Evolutionary conservation across 129 eudicot genomes (phyloP).

Genomic region (Calendula officinalis): DNA sequence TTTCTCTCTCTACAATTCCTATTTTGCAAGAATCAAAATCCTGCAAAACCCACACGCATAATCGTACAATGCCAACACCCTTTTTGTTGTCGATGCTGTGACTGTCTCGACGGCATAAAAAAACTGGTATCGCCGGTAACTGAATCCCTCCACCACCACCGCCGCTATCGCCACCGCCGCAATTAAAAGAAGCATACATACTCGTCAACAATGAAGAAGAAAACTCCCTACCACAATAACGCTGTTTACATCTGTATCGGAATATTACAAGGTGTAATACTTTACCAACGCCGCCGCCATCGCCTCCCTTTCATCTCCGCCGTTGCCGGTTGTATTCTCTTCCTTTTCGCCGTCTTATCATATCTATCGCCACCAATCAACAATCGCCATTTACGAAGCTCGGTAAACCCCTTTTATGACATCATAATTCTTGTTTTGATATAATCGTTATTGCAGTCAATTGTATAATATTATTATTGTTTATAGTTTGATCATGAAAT

Average conservation of each 20-base stretch:
- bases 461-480: slow-evolving; percentile 7
- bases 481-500: slow-evolving; percentile 31
- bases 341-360: slow-evolving; percentile 46
- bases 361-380: slow-evolving; percentile 56
- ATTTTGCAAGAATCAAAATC: slow-evolving; percentile 16
- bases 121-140: not conserved
- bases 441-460: not conserved
- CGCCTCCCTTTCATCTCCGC: slow-evolving; percentile 47
- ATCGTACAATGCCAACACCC: slow-evolving; percentile 9
- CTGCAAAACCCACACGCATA: slow-evolving; percentile 18
- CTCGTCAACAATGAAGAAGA: slow-evolving; percentile 39
- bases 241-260: slow-evolving; percentile 28
- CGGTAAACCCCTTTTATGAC: not conserved
- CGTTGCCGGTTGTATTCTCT: slow-evolving; percentile 41
- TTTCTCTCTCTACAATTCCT: slow-evolving; percentile 6
- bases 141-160: not conserved
- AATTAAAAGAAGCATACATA: not conserved
- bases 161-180: not conserved
- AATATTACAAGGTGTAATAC: slow-evolving; percentile 33
- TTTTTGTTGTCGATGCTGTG: slow-evolving; percentile 1
- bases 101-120: not conserved
- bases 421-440: not conserved
- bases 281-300: slow-evolving; percentile 45
- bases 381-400: slow-evolving; percentile 27
- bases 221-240: slow-evolving; percentile 19